Conservation (phyloP, 2,329 filamentous ascomycete genomes). For the Aspergillus piperis region DNA sequence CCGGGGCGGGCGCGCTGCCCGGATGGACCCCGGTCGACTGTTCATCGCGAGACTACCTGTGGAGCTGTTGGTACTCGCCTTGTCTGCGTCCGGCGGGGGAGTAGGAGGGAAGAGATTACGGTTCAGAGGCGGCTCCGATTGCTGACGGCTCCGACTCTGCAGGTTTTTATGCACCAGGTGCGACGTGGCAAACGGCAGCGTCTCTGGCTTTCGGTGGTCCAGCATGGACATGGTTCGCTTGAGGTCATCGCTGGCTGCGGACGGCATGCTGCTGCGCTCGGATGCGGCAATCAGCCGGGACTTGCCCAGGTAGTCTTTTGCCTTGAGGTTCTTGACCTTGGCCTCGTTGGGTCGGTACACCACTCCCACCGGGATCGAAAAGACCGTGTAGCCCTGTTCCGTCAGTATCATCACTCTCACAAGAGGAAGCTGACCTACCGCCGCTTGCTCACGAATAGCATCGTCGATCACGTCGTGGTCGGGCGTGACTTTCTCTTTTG, state of each 20-base stretch:
- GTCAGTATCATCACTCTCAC: neutral
- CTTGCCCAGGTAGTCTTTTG: slow-evolving; percentile 96
- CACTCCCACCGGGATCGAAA: slow-evolving; percentile 94
- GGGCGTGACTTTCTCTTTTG: slow-evolving; percentile 92
- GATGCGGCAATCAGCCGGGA: slow-evolving; percentile 89
- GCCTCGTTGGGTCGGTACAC: slow-evolving; percentile 95
- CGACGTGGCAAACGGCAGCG: slow-evolving; percentile 86
- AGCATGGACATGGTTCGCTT: slow-evolving; percentile 26
- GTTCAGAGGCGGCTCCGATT: slow-evolving; percentile 77
- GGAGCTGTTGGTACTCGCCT: slow-evolving; percentile 42
- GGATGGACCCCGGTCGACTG: slow-evolving; percentile 52
- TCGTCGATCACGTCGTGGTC: slow-evolving; percentile 99
- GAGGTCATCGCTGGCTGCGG: slow-evolving; percentile 62
- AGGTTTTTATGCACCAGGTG: slow-evolving; percentile 89
- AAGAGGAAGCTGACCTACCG: slow-evolving; percentile 57
- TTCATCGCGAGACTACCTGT: slow-evolving; percentile 35
- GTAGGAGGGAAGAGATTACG: slow-evolving; percentile 94
- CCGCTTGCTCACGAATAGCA: slow-evolving; percentile 87
- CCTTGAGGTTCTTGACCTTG: slow-evolving; percentile 97
- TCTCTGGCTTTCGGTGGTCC: slow-evolving; percentile 80
- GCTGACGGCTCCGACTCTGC: slow-evolving; percentile 72
- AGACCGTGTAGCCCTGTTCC: slow-evolving; percentile 87
- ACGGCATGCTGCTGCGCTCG: slow-evolving; percentile 77
- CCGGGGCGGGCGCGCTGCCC: slow-evolving; percentile 50
- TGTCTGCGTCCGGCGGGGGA: slow-evolving; percentile 89